Evolutionary conservation across 2,329 filamentous ascomycete species (phyloP).

Genomic region (Coniochaeta pulveracea): DNA sequence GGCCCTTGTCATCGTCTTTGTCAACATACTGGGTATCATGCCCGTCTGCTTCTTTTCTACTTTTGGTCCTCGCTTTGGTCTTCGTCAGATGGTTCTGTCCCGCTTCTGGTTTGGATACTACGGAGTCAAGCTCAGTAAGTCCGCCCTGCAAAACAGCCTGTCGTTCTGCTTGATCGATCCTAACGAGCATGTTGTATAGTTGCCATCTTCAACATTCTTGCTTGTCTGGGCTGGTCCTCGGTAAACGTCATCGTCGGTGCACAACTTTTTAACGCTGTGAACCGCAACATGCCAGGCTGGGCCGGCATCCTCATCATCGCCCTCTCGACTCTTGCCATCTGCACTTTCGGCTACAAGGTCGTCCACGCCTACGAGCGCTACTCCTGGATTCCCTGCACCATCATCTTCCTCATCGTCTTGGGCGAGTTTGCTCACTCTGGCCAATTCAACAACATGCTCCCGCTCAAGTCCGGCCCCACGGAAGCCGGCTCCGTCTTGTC

Average conservation of each 20-base stretch:
- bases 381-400: conserved; percentile 61
- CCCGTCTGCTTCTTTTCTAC: conserved; percentile 69
- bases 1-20: conserved; percentile 59
- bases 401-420: conserved; percentile 62
- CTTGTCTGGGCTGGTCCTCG: conserved; percentile 64
- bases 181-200: conserved; percentile 26
- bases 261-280: conserved; percentile 66
- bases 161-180: background rate
- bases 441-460: conserved; percentile 43
- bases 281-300: conserved; percentile 54
- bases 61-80: conserved; percentile 62
- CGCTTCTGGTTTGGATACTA: conserved; percentile 68
- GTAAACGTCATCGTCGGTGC: conserved; percentile 74
- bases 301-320: conserved; percentile 69
- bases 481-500: conserved; percentile 54
- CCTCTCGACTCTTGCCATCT: conserved; percentile 54
- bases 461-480: conserved; percentile 44
- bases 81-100: conserved; percentile 72
- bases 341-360: conserved; percentile 64
- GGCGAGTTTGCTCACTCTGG: conserved; percentile 58
- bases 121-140: conserved; percentile 54
- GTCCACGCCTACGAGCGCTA: conserved; percentile 70
- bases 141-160: background rate
- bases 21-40: conserved; percentile 62
- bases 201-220: conserved; percentile 58